Evolutionary conservation across 805 yeast genomes (phyloP).

Genomic region (Saitoella complicata): DNA sequence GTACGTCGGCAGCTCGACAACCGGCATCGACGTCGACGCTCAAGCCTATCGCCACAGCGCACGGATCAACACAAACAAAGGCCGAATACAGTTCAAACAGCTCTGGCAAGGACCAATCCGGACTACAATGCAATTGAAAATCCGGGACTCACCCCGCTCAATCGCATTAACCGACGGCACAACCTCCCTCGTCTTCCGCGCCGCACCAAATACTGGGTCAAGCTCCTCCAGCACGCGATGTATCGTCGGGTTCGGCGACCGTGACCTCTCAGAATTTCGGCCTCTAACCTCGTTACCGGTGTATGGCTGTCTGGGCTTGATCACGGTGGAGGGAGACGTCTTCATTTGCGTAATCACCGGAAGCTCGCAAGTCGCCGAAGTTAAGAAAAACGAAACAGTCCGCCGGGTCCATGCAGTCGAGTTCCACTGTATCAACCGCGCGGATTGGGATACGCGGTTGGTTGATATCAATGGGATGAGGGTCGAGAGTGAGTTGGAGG

Average conservation of each 20-base stretch:
- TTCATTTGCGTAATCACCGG: constrained; percentile 71
- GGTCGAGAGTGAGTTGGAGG: constrained; percentile 18
- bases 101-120: no score
- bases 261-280: constrained; percentile 23
- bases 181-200: no score
- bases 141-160: no score
- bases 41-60: no score
- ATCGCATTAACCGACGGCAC: no score
- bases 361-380: constrained; percentile 55
- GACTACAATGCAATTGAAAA: no score
- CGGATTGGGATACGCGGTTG: constrained; percentile 69
- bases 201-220: no score
- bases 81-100: no score
- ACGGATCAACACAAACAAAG: no score
- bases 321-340: constrained; percentile 47
- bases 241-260: constrained; percentile 20
- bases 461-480: constrained; percentile 38
- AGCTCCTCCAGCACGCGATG: no score
- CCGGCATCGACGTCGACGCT: no score
- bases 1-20: no score
- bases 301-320: constrained; percentile 55
- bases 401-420: constrained; percentile 74
- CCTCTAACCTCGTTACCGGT: constrained; percentile 27
- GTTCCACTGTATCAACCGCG: constrained; percentile 55
- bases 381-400: constrained; percentile 53